Conservation (phyloP, 2,329 filamentous ascomycete genomes). For the Ophiostoma novo-ulmi region DNA sequence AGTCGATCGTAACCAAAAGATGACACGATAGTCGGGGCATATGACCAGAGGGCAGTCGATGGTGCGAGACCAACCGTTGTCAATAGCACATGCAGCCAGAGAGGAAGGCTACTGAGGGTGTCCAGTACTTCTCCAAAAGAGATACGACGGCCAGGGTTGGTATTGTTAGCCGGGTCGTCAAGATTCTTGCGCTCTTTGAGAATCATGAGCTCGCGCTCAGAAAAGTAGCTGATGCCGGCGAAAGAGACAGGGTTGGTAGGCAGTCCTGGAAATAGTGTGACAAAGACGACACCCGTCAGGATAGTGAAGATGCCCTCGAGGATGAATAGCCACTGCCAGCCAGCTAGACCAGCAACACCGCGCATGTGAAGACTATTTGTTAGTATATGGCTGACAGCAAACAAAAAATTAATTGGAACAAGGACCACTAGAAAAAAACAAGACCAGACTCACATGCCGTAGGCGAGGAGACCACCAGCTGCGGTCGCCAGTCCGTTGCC, state of each 20-base stretch:
- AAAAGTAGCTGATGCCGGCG: conserved; percentile 37
- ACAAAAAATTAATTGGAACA: background rate
- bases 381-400: background rate
- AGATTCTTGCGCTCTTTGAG: conserved; percentile 39
- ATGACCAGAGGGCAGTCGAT: conserved; percentile 39
- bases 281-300: conserved; percentile 39
- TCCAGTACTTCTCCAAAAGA: background rate
- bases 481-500: conserved; percentile 33
- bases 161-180: conserved; percentile 40
- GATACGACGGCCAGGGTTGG: background rate
- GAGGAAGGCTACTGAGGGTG: background rate
- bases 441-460: background rate
- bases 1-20: conserved; percentile 48
- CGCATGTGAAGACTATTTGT: conserved; percentile 41
- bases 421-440: background rate
- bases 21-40: conserved; percentile 50
- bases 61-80: conserved; percentile 36
- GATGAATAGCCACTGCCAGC: conserved; percentile 55
- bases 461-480: background rate
- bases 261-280: conserved; percentile 43
- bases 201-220: conserved; percentile 40
- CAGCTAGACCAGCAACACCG: conserved; percentile 43
- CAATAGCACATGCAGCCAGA: conserved; percentile 47
- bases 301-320: conserved; percentile 52
- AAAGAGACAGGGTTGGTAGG: conserved; percentile 42